Evolutionary conservation across 352 stramenopile genomes (phyloP).

Genomic region (Pythium phragmiticola): DNA sequence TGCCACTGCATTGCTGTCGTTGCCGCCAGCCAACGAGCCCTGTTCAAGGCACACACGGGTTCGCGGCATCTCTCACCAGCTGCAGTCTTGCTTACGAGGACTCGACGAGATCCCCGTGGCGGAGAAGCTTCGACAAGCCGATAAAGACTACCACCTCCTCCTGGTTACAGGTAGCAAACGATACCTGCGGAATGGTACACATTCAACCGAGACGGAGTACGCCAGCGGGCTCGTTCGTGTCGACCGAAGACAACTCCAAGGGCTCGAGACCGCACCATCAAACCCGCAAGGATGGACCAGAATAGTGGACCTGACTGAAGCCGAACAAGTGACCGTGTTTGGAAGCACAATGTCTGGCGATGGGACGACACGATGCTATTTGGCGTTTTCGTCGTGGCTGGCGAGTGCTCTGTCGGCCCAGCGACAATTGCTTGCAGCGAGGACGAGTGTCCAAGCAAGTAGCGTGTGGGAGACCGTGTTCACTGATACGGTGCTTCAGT

Average conservation of each 20-base stretch:
- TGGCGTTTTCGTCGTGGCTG: conserved; percentile 28
- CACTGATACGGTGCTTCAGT: conserved; percentile 17
- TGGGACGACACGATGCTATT: conserved; percentile 1
- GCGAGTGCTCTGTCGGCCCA: background rate
- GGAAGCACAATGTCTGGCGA: background rate
- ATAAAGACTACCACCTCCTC: background rate
- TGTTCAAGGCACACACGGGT: background rate
- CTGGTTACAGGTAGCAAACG: background rate
- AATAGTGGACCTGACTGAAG: background rate
- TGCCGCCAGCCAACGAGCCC: background rate
- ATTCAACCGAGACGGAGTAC: background rate
- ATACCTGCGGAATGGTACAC: background rate
- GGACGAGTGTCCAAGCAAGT: background rate
- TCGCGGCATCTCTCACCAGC: background rate
- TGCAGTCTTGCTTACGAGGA: background rate
- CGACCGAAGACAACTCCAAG: background rate
- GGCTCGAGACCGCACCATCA: background rate
- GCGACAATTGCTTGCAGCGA: background rate
- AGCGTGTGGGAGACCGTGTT: conserved; percentile 18
- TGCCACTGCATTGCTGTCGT: background rate
- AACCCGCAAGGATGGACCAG: background rate
- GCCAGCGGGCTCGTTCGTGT: background rate
- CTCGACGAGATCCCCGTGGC: background rate
- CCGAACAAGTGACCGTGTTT: background rate
- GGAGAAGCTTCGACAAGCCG: background rate